phyloP scores from a whole-genome alignment of 805 yeast species.

The Cyberlindnera xylosilytica region DNA sequence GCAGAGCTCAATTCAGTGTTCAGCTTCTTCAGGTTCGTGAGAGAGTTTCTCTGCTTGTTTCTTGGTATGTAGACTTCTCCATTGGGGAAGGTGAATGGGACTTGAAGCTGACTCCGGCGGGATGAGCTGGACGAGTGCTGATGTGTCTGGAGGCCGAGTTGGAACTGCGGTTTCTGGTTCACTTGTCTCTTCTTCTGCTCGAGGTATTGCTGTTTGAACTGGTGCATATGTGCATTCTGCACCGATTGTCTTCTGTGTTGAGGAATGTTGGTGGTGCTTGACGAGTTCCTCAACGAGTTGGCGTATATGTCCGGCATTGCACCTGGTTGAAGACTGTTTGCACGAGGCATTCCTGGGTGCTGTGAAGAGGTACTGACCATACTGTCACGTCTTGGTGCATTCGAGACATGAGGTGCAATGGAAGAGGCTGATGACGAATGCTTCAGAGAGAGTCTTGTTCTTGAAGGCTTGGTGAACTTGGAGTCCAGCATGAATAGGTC shows the following conservation, averaged over 20 bases:
- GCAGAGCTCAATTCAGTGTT: not conserved
- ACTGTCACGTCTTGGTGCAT: conserved; percentile 1
- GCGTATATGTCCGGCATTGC: conserved; percentile 1
- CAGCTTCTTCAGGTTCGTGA: conserved; percentile 13
- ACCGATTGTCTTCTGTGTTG: conserved; percentile 10
- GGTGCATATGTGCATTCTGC: conserved; percentile 10
- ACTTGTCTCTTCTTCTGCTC: conserved; percentile 9
- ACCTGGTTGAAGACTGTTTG: conserved; percentile 13
- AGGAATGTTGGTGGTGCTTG: conserved; percentile 5
- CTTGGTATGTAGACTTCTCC: conserved; percentile 30
- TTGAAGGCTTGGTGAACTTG: conserved; percentile 18
- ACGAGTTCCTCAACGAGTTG: conserved; percentile 9
- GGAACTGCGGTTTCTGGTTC: conserved; percentile 7
- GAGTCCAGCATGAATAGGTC: conserved; percentile 22
- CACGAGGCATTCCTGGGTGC: conserved; percentile 1
- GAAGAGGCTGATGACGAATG: conserved; percentile 6
- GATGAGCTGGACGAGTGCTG: not conserved
- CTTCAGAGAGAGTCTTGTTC: conserved; percentile 7
- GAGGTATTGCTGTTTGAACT: conserved; percentile 13
- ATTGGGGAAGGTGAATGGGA: conserved; percentile 29
- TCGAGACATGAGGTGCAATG: not conserved
- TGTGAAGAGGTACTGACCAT: not conserved
- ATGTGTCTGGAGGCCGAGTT: conserved; percentile 1
- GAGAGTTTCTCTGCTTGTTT: conserved; percentile 23
- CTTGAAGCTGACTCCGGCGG: conserved; percentile 18